Evolutionary conservation across 2,329 filamentous ascomycete species (phyloP).

Genomic region (Cryphonectria naterciae): DNA sequence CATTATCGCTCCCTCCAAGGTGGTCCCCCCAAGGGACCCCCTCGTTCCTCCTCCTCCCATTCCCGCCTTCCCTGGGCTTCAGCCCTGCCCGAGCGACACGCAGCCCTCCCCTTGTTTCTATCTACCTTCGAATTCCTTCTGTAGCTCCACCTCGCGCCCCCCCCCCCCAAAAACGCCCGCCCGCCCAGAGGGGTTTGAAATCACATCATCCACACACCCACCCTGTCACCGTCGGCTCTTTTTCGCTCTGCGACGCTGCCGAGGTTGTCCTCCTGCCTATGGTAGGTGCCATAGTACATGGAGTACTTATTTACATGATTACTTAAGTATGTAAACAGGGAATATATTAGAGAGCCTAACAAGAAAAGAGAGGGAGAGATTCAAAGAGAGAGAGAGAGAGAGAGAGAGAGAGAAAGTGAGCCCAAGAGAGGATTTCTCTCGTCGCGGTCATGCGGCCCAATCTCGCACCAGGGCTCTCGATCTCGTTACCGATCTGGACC

Average conservation of each 20-base stretch:
- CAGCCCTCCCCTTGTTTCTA: conserved; percentile 14
- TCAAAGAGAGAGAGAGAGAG: too few species aligned
- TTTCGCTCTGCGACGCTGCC: not conserved
- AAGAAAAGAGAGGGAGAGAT: not conserved
- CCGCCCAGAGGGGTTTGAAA: conserved; percentile 1
- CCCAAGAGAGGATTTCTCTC: too few species aligned
- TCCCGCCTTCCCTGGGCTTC: not conserved
- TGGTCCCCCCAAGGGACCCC: not conserved
- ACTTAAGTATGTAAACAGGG: not conserved
- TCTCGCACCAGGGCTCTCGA: not conserved
- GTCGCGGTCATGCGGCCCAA: not conserved
- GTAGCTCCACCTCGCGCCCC: conserved; percentile 4
- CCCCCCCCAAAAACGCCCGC: too few species aligned
- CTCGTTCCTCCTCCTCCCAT: not conserved
- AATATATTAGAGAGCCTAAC: not conserved
- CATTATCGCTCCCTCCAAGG: not conserved
- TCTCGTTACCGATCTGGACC: not conserved
- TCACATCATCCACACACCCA: not conserved
- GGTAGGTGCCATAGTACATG: too few species aligned
- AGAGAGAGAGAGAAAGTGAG: not conserved
- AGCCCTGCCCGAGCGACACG: conserved; percentile 9
- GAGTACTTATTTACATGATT: not conserved
- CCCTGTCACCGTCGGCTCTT: not conserved
- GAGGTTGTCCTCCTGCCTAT: not conserved
- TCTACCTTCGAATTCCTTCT: conserved; percentile 15